phyloP scores from a whole-genome alignment of 2,329 filamentous ascomycete genomes.

The Exophiala dermatitidis region DNA sequence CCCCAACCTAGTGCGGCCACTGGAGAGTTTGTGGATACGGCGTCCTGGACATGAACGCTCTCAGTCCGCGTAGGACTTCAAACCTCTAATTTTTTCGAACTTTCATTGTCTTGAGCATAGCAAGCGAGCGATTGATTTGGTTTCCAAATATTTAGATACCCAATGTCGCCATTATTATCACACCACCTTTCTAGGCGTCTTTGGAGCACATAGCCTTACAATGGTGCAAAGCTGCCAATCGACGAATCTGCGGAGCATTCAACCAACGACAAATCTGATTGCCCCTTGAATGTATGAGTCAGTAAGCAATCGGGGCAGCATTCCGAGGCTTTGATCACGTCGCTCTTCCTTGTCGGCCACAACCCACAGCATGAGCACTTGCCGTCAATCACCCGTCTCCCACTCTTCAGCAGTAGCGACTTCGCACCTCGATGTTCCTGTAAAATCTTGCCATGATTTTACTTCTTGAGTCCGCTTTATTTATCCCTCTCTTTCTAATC shows the following conservation, averaged over 20 bases:
- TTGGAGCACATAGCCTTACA: too few relatives aligned
- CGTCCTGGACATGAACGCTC: conserved; percentile 19
- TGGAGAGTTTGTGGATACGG: conserved; percentile 39
- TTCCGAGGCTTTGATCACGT: background rate
- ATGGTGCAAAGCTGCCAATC: too few relatives aligned
- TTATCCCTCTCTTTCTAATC: background rate
- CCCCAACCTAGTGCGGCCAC: conserved; percentile 39
- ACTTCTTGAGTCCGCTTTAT: background rate
- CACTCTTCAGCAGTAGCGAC: background rate
- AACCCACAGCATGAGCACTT: background rate
- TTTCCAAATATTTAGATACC: conserved; percentile 4
- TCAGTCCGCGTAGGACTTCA: conserved; percentile 1
- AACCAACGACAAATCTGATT: background rate
- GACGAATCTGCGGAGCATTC: background rate
- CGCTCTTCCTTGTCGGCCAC: background rate
- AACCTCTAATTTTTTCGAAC: background rate
- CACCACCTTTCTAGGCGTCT: background rate
- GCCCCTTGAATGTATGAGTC: background rate
- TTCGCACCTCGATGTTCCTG: background rate
- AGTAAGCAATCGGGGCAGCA: too few relatives aligned
- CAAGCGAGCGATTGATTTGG: conserved; percentile 7
- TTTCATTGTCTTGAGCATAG: conserved; percentile 14
- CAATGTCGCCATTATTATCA: conserved; percentile 8
- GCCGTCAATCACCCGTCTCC: background rate
- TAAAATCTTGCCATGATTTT: background rate